Evolutionary conservation across 768 basidiomycete genomes (phyloP).

Genomic region (Auricularia auricula-judae): DNA sequence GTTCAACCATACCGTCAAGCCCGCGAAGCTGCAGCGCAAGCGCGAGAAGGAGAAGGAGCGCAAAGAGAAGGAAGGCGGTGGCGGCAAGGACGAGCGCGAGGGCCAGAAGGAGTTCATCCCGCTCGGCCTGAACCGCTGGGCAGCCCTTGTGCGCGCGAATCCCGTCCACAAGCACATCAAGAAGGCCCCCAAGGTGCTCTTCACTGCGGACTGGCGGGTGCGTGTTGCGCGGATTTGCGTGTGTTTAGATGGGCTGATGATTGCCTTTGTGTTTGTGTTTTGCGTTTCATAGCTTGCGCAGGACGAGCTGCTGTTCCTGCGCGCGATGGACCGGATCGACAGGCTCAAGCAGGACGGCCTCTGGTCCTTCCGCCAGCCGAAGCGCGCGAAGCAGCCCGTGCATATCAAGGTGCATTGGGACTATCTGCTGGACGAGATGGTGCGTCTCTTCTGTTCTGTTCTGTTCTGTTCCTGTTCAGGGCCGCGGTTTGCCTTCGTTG

Average conservation of each 20-base stretch:
- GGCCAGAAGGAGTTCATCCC: conserved; percentile 23
- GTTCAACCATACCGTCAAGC: conserved; percentile 38
- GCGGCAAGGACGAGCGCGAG: conserved; percentile 13
- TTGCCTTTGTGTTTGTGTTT: too few relatives aligned
- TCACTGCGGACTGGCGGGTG: conserved; percentile 74
- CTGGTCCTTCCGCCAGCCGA: conserved; percentile 94
- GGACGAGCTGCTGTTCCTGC: conserved; percentile 63
- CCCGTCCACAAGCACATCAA: conserved; percentile 62
- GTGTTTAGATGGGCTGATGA: background rate
- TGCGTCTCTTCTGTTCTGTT: background rate
- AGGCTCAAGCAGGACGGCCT: conserved; percentile 62
- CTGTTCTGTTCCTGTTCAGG: background rate
- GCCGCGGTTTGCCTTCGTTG: background rate
- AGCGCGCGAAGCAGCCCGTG: conserved; percentile 75
- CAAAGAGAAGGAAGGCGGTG: conserved; percentile 31
- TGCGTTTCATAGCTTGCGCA: conserved; percentile 52
- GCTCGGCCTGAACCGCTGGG: conserved; percentile 57
- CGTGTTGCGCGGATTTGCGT: conserved; percentile 17
- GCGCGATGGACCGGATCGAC: conserved; percentile 80
- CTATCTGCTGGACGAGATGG: conserved; percentile 26
- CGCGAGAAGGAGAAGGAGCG: conserved; percentile 42
- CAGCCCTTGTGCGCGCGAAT: conserved; percentile 63
- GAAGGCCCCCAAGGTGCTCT: conserved; percentile 66
- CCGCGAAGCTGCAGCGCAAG: conserved; percentile 35
- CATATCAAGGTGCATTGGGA: conserved; percentile 86